Percentiles rank a stretch among this genome's conserved stretches.
Conservation (phyloP, 2,329 filamentous ascomycete species). For the Fusarium phyllophilum region DNA sequence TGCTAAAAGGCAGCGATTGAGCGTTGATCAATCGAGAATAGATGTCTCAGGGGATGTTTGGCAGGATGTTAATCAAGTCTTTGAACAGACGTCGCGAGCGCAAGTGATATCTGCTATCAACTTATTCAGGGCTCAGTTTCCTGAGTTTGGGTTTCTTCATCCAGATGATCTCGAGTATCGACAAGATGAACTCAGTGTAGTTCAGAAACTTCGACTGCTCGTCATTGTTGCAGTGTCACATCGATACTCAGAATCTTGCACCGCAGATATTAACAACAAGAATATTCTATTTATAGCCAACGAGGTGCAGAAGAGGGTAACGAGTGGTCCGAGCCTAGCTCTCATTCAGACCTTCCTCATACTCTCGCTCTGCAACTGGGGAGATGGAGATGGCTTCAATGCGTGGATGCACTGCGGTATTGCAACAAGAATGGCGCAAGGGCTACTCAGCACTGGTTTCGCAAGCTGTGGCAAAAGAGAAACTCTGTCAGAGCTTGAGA, state of each 20-base stretch:
- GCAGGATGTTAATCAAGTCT: conserved; percentile 14
- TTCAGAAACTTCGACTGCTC: conserved; percentile 32
- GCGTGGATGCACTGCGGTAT: conserved; percentile 44
- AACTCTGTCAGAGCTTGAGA: conserved; percentile 35
- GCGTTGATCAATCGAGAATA: background rate
- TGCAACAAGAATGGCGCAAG: conserved; percentile 41
- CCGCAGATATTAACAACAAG: background rate
- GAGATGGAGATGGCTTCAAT: conserved; percentile 41
- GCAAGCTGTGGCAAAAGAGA: conserved; percentile 22
- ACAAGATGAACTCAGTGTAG: background rate
- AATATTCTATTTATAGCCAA: conserved; percentile 3
- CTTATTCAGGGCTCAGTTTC: conserved; percentile 37
- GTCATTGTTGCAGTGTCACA: conserved; percentile 26
- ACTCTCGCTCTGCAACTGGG: conserved; percentile 39
- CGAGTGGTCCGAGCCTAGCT: conserved; percentile 17
- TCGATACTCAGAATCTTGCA: conserved; percentile 9
- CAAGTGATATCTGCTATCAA: conserved; percentile 21
- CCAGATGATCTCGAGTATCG: conserved; percentile 40
- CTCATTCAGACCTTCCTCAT: conserved; percentile 39
- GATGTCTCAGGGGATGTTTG: background rate
- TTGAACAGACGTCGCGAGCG: background rate
- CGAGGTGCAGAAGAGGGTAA: conserved; percentile 30
- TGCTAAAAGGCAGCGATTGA: conserved; percentile 20
- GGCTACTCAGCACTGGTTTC: conserved; percentile 33
- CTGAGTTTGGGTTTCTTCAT: conserved; percentile 39